These are phyloP conservation scores for Angomonas desouzai DNA, from an alignment of 208 protist genomes.

Conservation along the genomic window DNA sequence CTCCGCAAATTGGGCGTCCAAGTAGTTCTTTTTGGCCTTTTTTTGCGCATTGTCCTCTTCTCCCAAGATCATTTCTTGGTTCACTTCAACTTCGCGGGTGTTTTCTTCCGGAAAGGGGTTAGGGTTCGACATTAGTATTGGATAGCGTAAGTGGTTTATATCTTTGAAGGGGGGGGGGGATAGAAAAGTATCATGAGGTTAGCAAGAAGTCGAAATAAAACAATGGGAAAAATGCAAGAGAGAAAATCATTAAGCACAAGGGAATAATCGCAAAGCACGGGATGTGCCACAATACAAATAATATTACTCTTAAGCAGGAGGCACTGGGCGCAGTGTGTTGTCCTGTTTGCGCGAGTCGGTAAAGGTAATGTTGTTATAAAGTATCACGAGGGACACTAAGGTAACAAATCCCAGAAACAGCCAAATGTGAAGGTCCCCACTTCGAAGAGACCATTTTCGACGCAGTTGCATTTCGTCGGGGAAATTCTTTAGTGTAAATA, in stretches of 20 bases:
- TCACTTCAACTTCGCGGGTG: neutral
- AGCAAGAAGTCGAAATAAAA: slow-evolving; percentile 5
- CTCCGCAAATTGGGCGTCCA: neutral
- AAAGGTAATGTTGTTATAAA: slow-evolving; percentile 11
- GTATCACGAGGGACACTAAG: slow-evolving; percentile 2
- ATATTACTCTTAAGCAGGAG: neutral
- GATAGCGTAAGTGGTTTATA: slow-evolving; percentile 1
- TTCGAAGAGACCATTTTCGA: slow-evolving; percentile 1
- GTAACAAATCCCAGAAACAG: slow-evolving; percentile 7
- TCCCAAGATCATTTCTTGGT: neutral
- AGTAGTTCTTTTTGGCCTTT: neutral
- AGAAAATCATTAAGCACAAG: slow-evolving; percentile 2
- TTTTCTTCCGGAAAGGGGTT: neutral
- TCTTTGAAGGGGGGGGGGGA: neutral
- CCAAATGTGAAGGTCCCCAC: slow-evolving; percentile 12
- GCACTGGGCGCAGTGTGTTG: neutral
- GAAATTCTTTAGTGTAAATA: neutral
- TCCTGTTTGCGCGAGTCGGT: neutral
- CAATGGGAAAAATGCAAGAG: neutral
- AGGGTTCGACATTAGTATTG: slow-evolving; percentile 1
- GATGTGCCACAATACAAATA: neutral
- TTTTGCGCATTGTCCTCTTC: neutral
- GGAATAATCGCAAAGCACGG: neutral
- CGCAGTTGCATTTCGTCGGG: neutral
- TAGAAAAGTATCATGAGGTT: slow-evolving; percentile 1